Conservation (phyloP, 495 filamentous ascomycete species). For the Aspergillus homomorphus region DNA sequence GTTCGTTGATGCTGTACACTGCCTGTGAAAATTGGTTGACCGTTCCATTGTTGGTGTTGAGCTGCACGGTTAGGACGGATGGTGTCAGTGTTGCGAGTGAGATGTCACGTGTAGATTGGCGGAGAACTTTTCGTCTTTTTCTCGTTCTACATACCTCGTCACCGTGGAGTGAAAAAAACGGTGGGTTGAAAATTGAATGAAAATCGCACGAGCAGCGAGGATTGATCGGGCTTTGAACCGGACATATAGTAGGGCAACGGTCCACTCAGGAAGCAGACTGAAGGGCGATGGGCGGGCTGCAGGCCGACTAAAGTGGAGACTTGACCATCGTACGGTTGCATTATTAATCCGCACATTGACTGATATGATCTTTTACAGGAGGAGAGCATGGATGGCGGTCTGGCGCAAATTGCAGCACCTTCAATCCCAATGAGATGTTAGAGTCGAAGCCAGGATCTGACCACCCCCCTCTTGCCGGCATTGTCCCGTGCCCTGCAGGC, state of each 20-base stretch:
- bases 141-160: neutral
- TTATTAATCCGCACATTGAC: neutral
- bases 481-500: slow-evolving; percentile 1
- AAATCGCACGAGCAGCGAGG: neutral
- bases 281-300: neutral
- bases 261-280: neutral
- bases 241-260: neutral
- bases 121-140: neutral
- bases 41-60: neutral
- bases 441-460: neutral
- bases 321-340: neutral
- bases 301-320: neutral
- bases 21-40: neutral
- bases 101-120: neutral
- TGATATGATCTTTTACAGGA: neutral
- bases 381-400: no score
- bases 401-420: no score
- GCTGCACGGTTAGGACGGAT: slow-evolving; percentile 1
- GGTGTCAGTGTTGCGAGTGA: neutral
- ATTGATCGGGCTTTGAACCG: neutral
- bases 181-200: neutral
- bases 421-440: neutral
- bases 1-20: neutral
- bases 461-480: neutral
- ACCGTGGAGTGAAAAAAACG: neutral